A percentile compares a stretch with the other conserved stretches of the same genome.
Evolutionary conservation across 768 basidiomycete species (phyloP).

Genomic region (Dendrothele bispora): DNA sequence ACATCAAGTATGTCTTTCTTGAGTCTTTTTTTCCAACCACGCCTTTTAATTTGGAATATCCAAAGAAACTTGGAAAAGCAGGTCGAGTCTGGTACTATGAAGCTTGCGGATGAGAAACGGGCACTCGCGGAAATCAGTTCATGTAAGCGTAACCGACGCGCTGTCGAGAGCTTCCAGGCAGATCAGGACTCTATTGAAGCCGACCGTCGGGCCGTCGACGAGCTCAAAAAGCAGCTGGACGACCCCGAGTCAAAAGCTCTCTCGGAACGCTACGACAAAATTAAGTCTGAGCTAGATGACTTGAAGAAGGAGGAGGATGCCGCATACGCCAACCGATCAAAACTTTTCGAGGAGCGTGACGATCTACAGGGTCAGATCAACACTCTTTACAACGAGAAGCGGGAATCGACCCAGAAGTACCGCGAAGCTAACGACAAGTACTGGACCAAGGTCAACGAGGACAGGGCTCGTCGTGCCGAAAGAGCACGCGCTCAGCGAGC

Average conservation of each 20-base stretch:
- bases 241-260: conserved; percentile 86
- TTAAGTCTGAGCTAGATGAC: conserved; percentile 83
- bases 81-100: conserved; percentile 90
- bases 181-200: conserved; percentile 81
- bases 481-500: conserved; percentile 70
- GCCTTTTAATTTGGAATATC: too few relatives aligned
- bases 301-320: conserved; percentile 87
- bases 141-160: conserved; percentile 66
- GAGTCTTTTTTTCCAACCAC: neutral
- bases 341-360: conserved; percentile 88
- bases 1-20: conserved; percentile 67
- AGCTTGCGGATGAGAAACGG: conserved; percentile 93
- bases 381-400: conserved; percentile 71
- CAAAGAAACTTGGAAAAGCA: conserved; percentile 82
- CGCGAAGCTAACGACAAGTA: conserved; percentile 83
- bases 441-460: conserved; percentile 85
- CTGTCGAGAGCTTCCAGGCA: conserved; percentile 78
- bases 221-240: conserved; percentile 79
- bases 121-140: conserved; percentile 87
- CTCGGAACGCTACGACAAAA: conserved; percentile 76
- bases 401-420: conserved; percentile 67
- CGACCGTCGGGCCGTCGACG: conserved; percentile 73
- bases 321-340: conserved; percentile 74
- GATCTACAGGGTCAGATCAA: conserved; percentile 68
- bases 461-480: conserved; percentile 82